Base-by-base conservation (phyloP, 805 yeast genomes). In the Candida endomychidarum region DNA sequence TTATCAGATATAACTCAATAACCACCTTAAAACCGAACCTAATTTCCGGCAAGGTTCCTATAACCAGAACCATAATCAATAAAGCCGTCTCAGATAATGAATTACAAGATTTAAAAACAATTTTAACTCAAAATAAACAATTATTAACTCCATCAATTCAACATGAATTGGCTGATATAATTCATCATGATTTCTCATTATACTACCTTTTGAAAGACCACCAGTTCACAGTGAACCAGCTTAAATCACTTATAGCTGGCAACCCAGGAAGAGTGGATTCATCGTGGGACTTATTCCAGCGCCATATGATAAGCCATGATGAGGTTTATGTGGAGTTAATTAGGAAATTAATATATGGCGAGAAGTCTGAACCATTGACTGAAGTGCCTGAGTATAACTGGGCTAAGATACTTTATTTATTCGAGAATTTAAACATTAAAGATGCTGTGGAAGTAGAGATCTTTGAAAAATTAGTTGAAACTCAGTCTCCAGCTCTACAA, bases 241-340 rank as follows among this genome's bases (percentile, higher is more conserved):
- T 56, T 5, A 18, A 36, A 8, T 35, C 43, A 40, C 56, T 76
- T 18, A 59, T 76, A 5, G 52, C 53, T 22, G 45, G 61, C 28
- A 78, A 78, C 46, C 80, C 81, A 2, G 82, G 81, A 9, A 59
- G 83, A 41, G 81, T 72, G 1, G 58, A 60, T 36, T 56, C 65
- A n/a, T 67, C 79, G 12, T 67, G 74, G 70, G 80, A 77, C 37
- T 49, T 77, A 8, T 69, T 68, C 38, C 47, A 56, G 8, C 61
- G 62, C 33, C 63, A 57, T 29, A 26, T 15, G 9, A 21, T 26
- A 6, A 27, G 45, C 6, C 54, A 63, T 31, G 56, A 48, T 0
- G 52, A 63, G 3, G 38, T 56, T 8, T 44, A 65, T 10, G 30
- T 43, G 1, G 45, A 53, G 3, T 58, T 72, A 3, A 38, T 72